Base-by-base conservation (phyloP, 2,329 filamentous ascomycete genomes). In the Fusarium sp. region DNA sequence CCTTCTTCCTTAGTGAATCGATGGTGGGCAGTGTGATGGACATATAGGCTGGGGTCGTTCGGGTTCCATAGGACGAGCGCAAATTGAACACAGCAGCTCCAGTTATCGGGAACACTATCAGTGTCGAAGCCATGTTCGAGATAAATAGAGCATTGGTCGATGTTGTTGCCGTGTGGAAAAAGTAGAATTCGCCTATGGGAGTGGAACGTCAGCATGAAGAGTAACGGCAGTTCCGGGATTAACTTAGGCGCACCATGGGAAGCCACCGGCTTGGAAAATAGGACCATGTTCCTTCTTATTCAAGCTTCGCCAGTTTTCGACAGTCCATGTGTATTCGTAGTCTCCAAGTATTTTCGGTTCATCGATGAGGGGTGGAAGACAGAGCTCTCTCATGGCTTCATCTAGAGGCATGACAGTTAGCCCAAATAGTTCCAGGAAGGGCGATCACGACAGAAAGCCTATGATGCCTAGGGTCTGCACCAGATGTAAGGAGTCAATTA, bases 11-110 rank as follows among this genome's bases (percentile, higher is more conserved):
- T 94, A 8, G 95, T 98, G 83, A 98, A 99, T 67, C 96, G 93
- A 81, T 99, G 96, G 77, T 95, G 94, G n/a, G 96, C 96, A 48
- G 87, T 89, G 85, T 94, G 91, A 78, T 98, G 93, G 57, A 88
- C 88, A 82, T 93, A 94, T 77, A 98, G 89, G 72, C 91, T 91
- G n/a, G 96, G 96, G 78, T 98, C 94, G 80, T 96, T 94, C 51
- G 93, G 92, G 82, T 98, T 99, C 92, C 94, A 98, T 62, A 99
- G 87, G 9, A 98, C 96, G 55, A 99, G 87, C 66, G 94, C 92
- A 83, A 99, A 99, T 81, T 98, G 96, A 49, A 97, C 94, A 80
- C 96, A 99, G 78, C 94, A 96, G 82, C 95, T 96, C 94, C 96
- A 99, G 80, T 97, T 93, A 49, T 98, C 94, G 18, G 96, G 94